Evolutionary conservation across 169 alveolate species (phyloP).

Genomic region (Plasmodium adleri): DNA sequence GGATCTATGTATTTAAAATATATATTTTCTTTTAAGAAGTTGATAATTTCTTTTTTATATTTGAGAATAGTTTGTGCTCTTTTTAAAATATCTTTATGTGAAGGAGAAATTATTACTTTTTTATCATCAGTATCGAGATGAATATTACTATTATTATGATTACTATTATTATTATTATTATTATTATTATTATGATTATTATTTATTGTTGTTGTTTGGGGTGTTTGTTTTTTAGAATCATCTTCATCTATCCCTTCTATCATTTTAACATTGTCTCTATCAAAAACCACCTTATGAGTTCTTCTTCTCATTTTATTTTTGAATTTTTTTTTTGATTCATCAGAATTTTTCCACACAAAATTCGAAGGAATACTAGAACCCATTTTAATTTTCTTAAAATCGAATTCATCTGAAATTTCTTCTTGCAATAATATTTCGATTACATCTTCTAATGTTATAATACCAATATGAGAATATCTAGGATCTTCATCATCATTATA

Average conservation of each 20-base stretch:
- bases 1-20: constrained; percentile 71
- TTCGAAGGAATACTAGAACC: constrained; percentile 37
- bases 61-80: not conserved
- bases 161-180: not conserved
- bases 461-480: constrained; percentile 82
- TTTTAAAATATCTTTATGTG: not conserved
- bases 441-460: constrained; percentile 80
- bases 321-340: constrained; percentile 4
- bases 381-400: constrained; percentile 39
- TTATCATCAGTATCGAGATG: too few species aligned
- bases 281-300: not conserved
- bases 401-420: constrained; percentile 70
- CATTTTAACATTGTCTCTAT: not conserved
- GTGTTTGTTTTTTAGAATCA: too few species aligned
- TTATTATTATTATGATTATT: not conserved
- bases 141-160: not conserved
- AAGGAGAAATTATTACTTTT: not conserved
- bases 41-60: constrained; percentile 41
- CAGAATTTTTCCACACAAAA: constrained; percentile 61
- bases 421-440: constrained; percentile 66
- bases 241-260: not conserved
- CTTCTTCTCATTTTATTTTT: not conserved
- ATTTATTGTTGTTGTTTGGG: not conserved
- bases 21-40: constrained; percentile 33
- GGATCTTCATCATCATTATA: constrained; percentile 81